Base-by-base conservation (phyloP, 2,329 filamentous ascomycete genomes). In the Sphaceloma murrayae region DNA sequence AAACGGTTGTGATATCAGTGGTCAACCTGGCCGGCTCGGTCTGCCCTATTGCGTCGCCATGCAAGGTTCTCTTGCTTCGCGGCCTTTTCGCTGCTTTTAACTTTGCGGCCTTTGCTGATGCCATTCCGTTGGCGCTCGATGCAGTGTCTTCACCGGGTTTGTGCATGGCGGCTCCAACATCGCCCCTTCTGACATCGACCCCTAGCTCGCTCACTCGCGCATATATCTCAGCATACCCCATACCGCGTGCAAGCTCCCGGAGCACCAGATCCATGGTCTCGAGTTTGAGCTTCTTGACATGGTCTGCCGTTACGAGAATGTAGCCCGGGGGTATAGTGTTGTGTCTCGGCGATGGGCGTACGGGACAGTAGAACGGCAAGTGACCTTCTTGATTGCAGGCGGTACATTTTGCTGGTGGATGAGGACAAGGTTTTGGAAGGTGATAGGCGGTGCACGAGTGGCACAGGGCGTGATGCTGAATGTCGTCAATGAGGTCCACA, bases 371-470 rank as follows among this genome's bases (percentile, higher is more conserved):
- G 27, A 36, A 40, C n/a, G 17, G 40, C 4, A 14, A 31, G 42
- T 49, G 48, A n/a, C 48, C 48, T 5, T 17, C 8, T 5, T 45
- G 31, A 16, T 26, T 10, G 36, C 48, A 49, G 11, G 32, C 32
- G 10, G 13, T 18, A 16, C 48, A 49, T 4, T n/a, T 16, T 16
- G 42, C 26, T 5, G 21, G 17, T 4, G 36, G 27, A 11, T 45
- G 13, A 8, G 36, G 4, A 24, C 48, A 50, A 2, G 48, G 48
- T 4, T 16, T 3, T 2, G 48, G 48, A 2, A 50, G 38, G 21
- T 50, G 48, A 43, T 44, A 50, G 16, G 14, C 30, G 9, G 42
- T 29, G 16, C 48, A 50, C 22, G 47, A 42, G 27, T 50, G 48
- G 21, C 48, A 50, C 22, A 50, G 48, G 4, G 26, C 38, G 31